These are phyloP conservation scores for Prunus armeniaca DNA, from an alignment of 306 rosid species.

Conservation along the genomic window DNA sequence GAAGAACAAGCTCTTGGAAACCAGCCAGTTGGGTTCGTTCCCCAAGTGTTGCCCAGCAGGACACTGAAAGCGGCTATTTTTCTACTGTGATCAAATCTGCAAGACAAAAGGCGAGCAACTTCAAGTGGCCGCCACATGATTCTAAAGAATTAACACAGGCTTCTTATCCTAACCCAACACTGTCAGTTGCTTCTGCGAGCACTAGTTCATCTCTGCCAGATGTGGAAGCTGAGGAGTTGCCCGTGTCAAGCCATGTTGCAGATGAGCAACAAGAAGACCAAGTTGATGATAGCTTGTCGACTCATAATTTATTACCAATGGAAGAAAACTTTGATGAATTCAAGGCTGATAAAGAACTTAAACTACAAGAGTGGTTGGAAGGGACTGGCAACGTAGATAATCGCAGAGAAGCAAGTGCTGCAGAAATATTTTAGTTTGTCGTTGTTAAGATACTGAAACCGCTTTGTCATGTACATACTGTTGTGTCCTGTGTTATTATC, in stretches of 20 bases:
- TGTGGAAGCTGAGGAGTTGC: slow-evolving; percentile 56
- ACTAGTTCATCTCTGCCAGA: slow-evolving; percentile 46
- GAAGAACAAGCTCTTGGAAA: slow-evolving; percentile 49
- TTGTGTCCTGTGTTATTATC: slow-evolving; percentile 16
- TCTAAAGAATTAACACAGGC: slow-evolving; percentile 26
- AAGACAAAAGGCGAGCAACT: slow-evolving; percentile 55
- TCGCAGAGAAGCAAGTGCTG: slow-evolving; percentile 21
- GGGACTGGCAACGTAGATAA: slow-evolving; percentile 39
- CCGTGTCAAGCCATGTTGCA: slow-evolving; percentile 48
- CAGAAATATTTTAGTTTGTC: slow-evolving; percentile 32
- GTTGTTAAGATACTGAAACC: not conserved
- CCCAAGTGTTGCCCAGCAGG: slow-evolving; percentile 24
- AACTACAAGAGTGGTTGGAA: slow-evolving; percentile 77
- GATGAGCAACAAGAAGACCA: slow-evolving; percentile 42
- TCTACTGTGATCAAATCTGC: slow-evolving; percentile 69
- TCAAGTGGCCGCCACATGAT: slow-evolving; percentile 66
- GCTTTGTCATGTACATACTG: slow-evolving; percentile 22
- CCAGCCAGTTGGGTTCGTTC: slow-evolving; percentile 36
- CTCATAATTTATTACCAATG: slow-evolving; percentile 28
- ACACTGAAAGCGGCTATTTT: slow-evolving; percentile 46
- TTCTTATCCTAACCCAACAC: slow-evolving; percentile 23
- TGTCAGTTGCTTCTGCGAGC: slow-evolving; percentile 35
- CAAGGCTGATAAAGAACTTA: slow-evolving; percentile 75
- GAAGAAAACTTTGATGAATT: slow-evolving; percentile 61
- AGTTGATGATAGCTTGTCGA: slow-evolving; percentile 23